These are phyloP conservation scores for Neonectria neomacrospora DNA, from an alignment of 2,329 filamentous ascomycete genomes.

Conservation along the genomic window DNA sequence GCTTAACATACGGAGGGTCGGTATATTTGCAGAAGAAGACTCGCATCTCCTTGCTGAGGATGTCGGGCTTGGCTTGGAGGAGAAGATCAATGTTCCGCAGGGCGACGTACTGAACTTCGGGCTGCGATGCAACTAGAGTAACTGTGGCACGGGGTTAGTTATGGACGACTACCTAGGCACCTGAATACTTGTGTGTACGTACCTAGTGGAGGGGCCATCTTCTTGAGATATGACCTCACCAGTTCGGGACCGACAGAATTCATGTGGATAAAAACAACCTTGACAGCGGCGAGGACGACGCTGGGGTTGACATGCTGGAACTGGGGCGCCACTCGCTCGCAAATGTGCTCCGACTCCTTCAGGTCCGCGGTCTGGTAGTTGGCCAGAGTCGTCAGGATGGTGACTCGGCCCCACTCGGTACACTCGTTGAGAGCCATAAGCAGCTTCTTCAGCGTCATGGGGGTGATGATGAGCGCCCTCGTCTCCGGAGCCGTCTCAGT, in stretches of 20 bases:
- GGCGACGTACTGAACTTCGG: conserved; percentile 98
- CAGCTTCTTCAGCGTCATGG: conserved; percentile 90
- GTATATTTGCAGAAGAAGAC: conserved; percentile 99
- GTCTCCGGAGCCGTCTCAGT: conserved; percentile 91
- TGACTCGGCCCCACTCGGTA: conserved; percentile 97
- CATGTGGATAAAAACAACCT: conserved; percentile 98
- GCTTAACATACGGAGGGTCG: conserved; percentile 95
- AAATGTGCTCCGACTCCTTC: conserved; percentile 98
- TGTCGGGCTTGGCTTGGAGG: conserved; percentile 94
- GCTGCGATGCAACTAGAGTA: conserved; percentile 92
- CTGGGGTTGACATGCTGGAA: conserved; percentile 99
- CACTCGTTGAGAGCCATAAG: conserved; percentile 97
- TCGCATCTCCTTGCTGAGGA: conserved; percentile 94
- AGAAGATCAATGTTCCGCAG: conserved; percentile 95
- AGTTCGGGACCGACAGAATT: conserved; percentile 81
- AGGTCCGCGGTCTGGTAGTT: conserved; percentile 88
- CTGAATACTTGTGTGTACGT: conserved; percentile 45
- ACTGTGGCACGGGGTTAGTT: conserved; percentile 63
- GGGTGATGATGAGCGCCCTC: conserved; percentile 83
- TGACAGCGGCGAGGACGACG: conserved; percentile 96
- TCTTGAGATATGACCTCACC: conserved; percentile 89
- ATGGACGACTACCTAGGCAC: neutral
- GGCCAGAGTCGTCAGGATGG: conserved; percentile 88
- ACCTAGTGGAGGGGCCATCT: conserved; percentile 97
- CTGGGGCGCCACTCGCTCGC: conserved; percentile 93